Evolutionary conservation across 495 filamentous ascomycete species (phyloP).

Genomic region (Penicillium mononematosum): DNA sequence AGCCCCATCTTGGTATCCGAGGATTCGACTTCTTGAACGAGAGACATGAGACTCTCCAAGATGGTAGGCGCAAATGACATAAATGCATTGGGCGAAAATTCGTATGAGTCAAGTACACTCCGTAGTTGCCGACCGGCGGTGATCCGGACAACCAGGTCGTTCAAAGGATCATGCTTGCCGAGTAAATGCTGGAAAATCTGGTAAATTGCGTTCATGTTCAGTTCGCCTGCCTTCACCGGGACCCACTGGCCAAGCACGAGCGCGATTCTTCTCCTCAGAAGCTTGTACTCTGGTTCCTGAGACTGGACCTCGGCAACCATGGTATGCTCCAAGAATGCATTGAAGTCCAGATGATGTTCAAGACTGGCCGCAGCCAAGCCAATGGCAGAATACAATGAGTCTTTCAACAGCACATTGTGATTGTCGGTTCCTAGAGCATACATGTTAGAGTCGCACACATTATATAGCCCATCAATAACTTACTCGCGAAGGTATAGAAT

Average conservation of each 20-base stretch:
- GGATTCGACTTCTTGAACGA: slow-evolving; percentile 77
- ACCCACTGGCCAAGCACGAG: slow-evolving; percentile 91
- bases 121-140: slow-evolving; percentile 85
- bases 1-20: slow-evolving; percentile 86
- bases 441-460: background rate
- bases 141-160: slow-evolving; percentile 89
- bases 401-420: slow-evolving; percentile 76
- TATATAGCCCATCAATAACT: slow-evolving; percentile 20
- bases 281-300: slow-evolving; percentile 70
- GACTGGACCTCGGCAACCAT: slow-evolving; percentile 78
- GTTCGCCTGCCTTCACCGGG: slow-evolving; percentile 62
- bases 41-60: slow-evolving; percentile 64
- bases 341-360: slow-evolving; percentile 72
- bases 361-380: slow-evolving; percentile 80
- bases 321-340: slow-evolving; percentile 68
- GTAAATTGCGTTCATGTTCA: slow-evolving; percentile 71
- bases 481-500: slow-evolving; percentile 70
- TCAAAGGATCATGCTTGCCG: slow-evolving; percentile 68
- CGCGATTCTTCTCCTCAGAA: slow-evolving; percentile 84
- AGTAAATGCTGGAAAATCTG: slow-evolving; percentile 89
- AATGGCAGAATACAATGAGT: slow-evolving; percentile 90
- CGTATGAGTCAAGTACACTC: slow-evolving; percentile 74
- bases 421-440: slow-evolving; percentile 47
- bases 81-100: slow-evolving; percentile 70
- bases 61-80: slow-evolving; percentile 69